These are phyloP conservation scores for Populus hybrid DNA, from an alignment of 441 rosid genomes.

Conservation along the genomic window DNA sequence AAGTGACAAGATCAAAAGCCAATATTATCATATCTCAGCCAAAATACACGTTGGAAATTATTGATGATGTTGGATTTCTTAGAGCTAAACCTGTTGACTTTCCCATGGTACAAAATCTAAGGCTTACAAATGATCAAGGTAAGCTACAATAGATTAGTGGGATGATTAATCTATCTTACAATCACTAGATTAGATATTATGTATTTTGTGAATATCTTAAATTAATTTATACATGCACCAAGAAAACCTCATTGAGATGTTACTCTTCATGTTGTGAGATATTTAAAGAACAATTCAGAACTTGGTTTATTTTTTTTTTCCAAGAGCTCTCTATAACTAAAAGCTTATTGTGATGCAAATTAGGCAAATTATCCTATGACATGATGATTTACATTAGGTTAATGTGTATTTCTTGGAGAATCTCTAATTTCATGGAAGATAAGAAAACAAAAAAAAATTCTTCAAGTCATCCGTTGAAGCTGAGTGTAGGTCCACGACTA, in stretches of 20 bases:
- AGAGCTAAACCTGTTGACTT: background rate
- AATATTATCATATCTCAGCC: background rate
- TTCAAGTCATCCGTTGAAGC: background rate
- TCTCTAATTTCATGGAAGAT: background rate
- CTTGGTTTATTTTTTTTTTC: background rate
- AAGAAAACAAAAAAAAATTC: background rate
- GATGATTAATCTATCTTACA: background rate
- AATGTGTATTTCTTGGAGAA: background rate
- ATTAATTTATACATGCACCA: background rate
- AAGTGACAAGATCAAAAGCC: background rate
- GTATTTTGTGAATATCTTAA: background rate
- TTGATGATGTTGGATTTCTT: background rate
- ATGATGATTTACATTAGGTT: background rate
- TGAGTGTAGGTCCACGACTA: background rate
- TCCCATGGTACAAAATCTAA: background rate
- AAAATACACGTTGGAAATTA: background rate
- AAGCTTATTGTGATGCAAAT: background rate
- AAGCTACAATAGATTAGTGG: background rate
- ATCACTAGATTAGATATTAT: background rate
- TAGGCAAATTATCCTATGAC: background rate
- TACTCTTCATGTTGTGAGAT: background rate
- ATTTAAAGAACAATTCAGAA: background rate
- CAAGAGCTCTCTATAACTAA: background rate
- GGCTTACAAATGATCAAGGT: background rate
- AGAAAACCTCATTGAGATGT: background rate